Percentiles rank a stretch among this genome's conserved stretches.
Evolutionary conservation across 2,329 filamentous ascomycete species (phyloP).

Genomic region (Penicillium hesseltinei): DNA sequence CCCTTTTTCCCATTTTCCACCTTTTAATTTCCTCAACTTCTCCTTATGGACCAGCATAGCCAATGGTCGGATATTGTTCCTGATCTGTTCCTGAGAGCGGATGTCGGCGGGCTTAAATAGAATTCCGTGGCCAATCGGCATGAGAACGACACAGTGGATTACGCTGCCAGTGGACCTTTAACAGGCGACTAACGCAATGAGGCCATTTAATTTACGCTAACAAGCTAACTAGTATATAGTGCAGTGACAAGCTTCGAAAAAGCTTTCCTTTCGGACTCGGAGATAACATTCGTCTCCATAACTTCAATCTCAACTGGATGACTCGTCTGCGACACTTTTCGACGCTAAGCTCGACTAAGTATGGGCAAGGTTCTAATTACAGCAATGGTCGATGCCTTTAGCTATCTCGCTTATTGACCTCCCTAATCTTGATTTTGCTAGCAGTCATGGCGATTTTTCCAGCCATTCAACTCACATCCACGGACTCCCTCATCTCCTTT

Average conservation of each 20-base stretch:
- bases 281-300: background rate
- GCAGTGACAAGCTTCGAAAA: constrained; percentile 3
- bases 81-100: background rate
- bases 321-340: background rate
- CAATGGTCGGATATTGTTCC: constrained; percentile 1
- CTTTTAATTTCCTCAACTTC: background rate
- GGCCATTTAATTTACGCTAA: background rate
- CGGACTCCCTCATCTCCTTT: too few species aligned
- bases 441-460: background rate
- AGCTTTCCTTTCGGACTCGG: background rate
- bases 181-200: background rate
- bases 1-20: background rate
- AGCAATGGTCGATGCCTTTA: background rate
- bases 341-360: constrained; percentile 5
- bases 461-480: background rate
- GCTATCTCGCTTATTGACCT: constrained; percentile 9
- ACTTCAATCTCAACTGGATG: background rate
- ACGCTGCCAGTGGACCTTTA: background rate
- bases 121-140: background rate
- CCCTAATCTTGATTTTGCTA: constrained; percentile 1
- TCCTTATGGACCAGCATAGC: background rate
- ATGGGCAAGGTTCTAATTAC: constrained; percentile 6
- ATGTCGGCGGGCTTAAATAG: background rate
- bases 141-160: background rate
- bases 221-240: background rate